Base-by-base conservation (phyloP, 441 rosid species). In the Euphorbia corollata region DNA sequence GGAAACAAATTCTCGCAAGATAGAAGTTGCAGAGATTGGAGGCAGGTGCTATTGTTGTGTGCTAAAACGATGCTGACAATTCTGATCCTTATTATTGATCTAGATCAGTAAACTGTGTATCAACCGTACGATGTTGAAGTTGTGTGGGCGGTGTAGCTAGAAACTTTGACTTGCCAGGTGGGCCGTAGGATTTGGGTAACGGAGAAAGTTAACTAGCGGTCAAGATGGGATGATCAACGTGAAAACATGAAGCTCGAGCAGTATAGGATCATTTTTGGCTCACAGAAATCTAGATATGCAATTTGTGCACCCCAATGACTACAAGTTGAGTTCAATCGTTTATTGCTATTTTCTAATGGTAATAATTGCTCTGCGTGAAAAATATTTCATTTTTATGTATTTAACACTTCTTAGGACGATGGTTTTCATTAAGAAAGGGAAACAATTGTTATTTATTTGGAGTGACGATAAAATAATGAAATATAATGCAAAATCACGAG, bases 231-330 rank as follows among this genome's bases (percentile, higher is more conserved):
- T 9, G 24, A 2, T 10, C 3, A 41, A 58, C 2, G 1, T 4
- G n/a, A 56, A 10, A 51, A 18, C 13, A 2, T 36, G 22, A 20
- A 3, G 62, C 19, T 0, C 1, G 54, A 12, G 56, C 23, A 24
- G 55, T 32, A 63, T 19, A 16, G 13, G 59, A 34, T 22, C 0
- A 16, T n/a, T 7, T 32, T 50, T 18, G 12, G 34, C 27, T 27
- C 41, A 41, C 8, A 7, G 34, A 4, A 2, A 59, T 12, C 5
- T 2, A 9, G 34, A 59, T 59, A 22, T 32, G 23, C 64, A 10
- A 30, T 58, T 59, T 59, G 58, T 27, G 71, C 64, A 59, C n/a
- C 55, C 62, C 70, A 41, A 67, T 45, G 58, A 68, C 12, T 15
- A 13, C 10, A 4, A 9, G 7, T 1, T 55, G 0, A 22, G 6